Evolutionary conservation across 495 filamentous ascomycete genomes (phyloP), one percentile per base, ranked within the genome.

Genomic region (Aspergillus bridgeri): DNA sequence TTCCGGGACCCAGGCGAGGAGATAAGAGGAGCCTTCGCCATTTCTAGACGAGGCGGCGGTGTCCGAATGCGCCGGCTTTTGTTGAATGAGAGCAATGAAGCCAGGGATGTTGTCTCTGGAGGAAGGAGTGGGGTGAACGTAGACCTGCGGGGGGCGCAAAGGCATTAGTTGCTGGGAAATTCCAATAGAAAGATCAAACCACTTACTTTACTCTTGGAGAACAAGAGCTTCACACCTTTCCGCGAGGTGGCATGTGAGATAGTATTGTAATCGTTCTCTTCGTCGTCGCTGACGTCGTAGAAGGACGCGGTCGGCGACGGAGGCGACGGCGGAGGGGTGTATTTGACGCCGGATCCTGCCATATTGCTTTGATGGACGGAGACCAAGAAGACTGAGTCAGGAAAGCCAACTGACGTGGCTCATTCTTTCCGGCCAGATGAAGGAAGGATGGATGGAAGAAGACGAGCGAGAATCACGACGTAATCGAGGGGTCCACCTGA

Each of bases 51-150:
- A 51, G 23, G 60, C 61, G 18, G 79, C 65, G 13, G 45, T 44
- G 17, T 20, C 53, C 7, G 54, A 57, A 44, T 62, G 53, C 3
- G 54, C 25, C 1, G 81, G 81, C 66, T 96, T 97, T 67, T 98
- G 95, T 70, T 98, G 91, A 24, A 98, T 78, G 3, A 98, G 82
- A 24, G 94, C 94, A 59, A 98, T 88, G 64, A 95, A 98, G 20
- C 94, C 94, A n/a, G 90, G 78, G 60, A 98, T 93, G 60, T 98
- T 98, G 73, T 98, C 95, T 77, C 90, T 94, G 6, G 93, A 80
- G 2, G 91, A 94, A 1, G 95, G 87, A 0, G 91, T 92, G 0
- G 95, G 94, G 72, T 98, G 94, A n/a, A 98, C 86, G 67, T 98
- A 98, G 68, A 98, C 93, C 89, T 92, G 48, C 45, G 13, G 17